Percentiles rank a stretch among this genome's conserved stretches.
Evolutionary conservation across 768 basidiomycete genomes (phyloP).

Genomic region (Glaciozyma antarctica): DNA sequence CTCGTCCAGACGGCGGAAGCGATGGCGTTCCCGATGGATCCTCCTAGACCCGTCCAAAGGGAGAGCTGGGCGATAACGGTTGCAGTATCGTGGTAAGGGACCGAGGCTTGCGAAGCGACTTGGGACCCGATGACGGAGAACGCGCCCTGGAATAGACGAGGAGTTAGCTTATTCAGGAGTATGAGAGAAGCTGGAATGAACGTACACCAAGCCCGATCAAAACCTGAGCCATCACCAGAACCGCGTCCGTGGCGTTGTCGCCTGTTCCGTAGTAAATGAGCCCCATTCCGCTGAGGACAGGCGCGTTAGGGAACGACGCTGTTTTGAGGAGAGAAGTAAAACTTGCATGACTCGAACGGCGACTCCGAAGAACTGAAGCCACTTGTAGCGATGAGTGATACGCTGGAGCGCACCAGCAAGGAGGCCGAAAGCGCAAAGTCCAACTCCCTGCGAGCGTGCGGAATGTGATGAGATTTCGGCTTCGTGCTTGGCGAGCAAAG

Average conservation of each 20-base stretch:
- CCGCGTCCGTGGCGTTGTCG: not conserved
- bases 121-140: conserved; percentile 39
- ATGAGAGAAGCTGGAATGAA: not conserved
- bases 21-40: conserved; percentile 38
- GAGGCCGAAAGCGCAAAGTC: conserved; percentile 36
- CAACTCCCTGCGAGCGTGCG: not conserved
- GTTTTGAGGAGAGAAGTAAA: not conserved
- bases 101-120: conserved; percentile 39
- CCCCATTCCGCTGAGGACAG: not conserved
- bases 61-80: conserved; percentile 38
- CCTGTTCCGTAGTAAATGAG: not conserved
- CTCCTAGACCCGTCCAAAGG: conserved; percentile 39
- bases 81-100: conserved; percentile 41
- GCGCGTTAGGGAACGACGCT: not conserved
- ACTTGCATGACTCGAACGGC: conserved; percentile 34
- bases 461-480: no score
- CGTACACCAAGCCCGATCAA: not conserved
- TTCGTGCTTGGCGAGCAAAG: no score
- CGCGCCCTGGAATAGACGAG: not conserved
- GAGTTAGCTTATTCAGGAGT: not conserved
- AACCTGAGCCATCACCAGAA: not conserved
- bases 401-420: conserved; percentile 36
- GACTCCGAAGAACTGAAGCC: conserved; percentile 35
- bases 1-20: conserved; percentile 8
- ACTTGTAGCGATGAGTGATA: conserved; percentile 40